These are phyloP conservation scores for Stagonosporopsis cucurbitacearum DNA, from an alignment of 2,329 filamentous ascomycete genomes.

Conservation along the genomic window DNA sequence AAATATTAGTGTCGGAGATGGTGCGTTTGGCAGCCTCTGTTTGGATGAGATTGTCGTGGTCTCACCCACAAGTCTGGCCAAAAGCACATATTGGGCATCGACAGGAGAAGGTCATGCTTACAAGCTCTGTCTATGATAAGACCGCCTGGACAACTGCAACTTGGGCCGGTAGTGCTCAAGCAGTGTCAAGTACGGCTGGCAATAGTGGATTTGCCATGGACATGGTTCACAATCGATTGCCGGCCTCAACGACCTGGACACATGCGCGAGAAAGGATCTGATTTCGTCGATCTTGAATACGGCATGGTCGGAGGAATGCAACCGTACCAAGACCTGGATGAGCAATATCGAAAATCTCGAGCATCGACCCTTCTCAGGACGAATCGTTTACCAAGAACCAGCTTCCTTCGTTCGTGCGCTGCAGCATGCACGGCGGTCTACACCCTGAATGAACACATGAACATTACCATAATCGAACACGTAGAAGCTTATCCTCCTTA, in stretches of 20 bases:
- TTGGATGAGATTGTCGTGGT: neutral
- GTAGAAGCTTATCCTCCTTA: constrained; percentile 10
- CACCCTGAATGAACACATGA: neutral
- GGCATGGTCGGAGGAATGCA: neutral
- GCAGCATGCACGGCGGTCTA: neutral
- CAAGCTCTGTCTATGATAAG: neutral
- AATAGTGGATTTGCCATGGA: neutral
- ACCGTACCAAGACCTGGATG: neutral
- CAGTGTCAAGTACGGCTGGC: neutral
- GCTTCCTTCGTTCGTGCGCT: neutral
- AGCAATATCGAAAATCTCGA: neutral
- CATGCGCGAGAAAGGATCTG: neutral
- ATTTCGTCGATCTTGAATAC: neutral
- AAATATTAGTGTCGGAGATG: too few relatives aligned
- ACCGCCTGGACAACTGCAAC: neutral
- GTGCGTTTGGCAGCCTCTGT: neutral
- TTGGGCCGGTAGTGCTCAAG: neutral
- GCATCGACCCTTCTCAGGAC: neutral
- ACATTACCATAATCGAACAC: constrained; percentile 9
- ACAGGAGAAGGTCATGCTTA: neutral
- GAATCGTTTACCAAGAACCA: neutral
- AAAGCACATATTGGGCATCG: neutral
- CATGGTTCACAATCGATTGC: neutral
- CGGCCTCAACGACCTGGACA: neutral
- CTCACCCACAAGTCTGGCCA: neutral